Evolutionary conservation across 2,329 filamentous ascomycete species (phyloP).

Genomic region (Alternaria viburni): DNA sequence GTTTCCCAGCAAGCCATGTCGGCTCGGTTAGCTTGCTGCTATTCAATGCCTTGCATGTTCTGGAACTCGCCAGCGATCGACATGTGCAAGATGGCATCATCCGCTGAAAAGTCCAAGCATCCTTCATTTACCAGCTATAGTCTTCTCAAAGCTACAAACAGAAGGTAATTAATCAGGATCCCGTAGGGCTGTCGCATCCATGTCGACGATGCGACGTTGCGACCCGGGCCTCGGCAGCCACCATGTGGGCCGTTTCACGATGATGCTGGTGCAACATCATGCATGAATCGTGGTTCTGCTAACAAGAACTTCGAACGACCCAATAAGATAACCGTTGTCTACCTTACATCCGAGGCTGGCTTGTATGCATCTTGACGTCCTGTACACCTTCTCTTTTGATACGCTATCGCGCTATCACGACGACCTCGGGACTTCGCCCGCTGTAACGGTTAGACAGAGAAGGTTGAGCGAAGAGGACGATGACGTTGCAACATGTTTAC

Average conservation of each 20-base stretch:
- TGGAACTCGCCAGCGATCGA: neutral
- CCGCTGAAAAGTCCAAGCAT: neutral
- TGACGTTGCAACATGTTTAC: neutral
- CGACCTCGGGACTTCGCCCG: neutral
- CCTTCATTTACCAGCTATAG: neutral
- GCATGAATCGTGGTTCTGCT: neutral
- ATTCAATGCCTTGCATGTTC: neutral
- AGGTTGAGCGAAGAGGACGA: neutral
- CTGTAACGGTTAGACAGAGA: neutral
- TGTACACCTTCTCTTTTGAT: neutral
- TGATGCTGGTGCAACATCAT: conserved; percentile 4
- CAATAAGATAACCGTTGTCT: neutral
- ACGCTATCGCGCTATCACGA: neutral
- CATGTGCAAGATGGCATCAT: neutral
- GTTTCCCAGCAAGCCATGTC: neutral
- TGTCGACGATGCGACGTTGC: conserved; percentile 1
- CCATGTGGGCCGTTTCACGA: conserved; percentile 4
- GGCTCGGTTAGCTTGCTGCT: neutral
- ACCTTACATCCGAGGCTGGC: neutral
- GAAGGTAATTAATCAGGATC: neutral
- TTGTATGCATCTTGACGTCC: neutral
- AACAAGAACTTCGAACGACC: neutral
- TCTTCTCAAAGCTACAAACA: neutral
- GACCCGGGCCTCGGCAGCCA: conserved; percentile 6
- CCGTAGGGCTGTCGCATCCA: conserved; percentile 5